Evolutionary conservation across 148 eudicot genomes (phyloP).

Genomic region (Cornus controversa): DNA sequence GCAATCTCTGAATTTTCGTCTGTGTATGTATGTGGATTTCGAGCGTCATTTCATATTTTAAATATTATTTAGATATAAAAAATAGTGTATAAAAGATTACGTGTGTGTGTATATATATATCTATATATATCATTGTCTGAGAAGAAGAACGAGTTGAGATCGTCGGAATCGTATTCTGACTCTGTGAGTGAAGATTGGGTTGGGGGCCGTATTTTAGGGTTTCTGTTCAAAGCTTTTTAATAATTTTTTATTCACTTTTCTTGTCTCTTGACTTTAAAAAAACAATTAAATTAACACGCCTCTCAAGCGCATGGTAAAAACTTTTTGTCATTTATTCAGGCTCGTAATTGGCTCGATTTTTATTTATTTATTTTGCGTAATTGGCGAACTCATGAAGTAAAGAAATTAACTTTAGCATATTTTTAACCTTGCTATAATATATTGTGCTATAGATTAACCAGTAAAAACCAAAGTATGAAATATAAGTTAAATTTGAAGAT

Average conservation of each 20-base stretch:
- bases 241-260: not conserved
- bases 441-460: too few relatives aligned
- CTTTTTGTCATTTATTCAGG: too few relatives aligned
- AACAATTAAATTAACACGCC: too few relatives aligned
- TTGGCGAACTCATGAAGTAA: too few relatives aligned
- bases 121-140: not conserved
- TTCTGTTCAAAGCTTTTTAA: not conserved
- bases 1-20: not conserved
- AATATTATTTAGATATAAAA: not conserved
- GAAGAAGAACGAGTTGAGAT: constrained; percentile 16
- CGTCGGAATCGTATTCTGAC: constrained; percentile 10
- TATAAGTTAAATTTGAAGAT: too few relatives aligned
- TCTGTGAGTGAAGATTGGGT: constrained; percentile 18
- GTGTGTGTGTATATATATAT: not conserved
- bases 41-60: constrained; percentile 3
- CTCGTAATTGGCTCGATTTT: too few relatives aligned
- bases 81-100: not conserved
- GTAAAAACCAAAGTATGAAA: too few relatives aligned
- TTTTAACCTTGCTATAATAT: too few relatives aligned
- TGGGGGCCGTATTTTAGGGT: constrained; percentile 14
- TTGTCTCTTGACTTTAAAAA: not conserved
- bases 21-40: not conserved
- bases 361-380: too few relatives aligned
- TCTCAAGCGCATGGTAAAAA: too few relatives aligned
- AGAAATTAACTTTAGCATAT: too few relatives aligned